A percentile compares a stretch with the other conserved stretches of the same genome.
Evolutionary conservation across 495 filamentous ascomycete genomes (phyloP).

Genomic region (Pseudevernia furfuracea): DNA sequence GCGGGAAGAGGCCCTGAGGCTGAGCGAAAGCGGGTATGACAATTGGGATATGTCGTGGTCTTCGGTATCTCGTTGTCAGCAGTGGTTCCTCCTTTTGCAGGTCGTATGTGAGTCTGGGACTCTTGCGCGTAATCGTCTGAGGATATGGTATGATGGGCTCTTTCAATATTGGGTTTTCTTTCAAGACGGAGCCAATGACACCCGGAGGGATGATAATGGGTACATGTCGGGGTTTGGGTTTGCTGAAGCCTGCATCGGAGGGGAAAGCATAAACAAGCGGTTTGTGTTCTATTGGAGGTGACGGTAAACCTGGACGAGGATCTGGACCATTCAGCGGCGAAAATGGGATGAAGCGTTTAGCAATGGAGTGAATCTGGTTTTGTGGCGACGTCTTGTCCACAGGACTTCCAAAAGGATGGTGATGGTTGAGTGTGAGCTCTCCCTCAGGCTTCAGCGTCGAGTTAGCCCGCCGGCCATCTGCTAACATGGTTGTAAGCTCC

Average conservation of each 20-base stretch:
- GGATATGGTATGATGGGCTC: slow-evolving; percentile 8
- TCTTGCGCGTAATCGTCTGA: slow-evolving; percentile 10
- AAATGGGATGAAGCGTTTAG: slow-evolving; percentile 13
- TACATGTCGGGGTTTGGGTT: slow-evolving; percentile 22
- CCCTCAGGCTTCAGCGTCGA: slow-evolving; percentile 4
- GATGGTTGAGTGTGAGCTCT: slow-evolving; percentile 10
- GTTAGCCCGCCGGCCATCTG: slow-evolving; percentile 9
- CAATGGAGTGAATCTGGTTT: slow-evolving; percentile 12
- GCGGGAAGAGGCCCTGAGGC: slow-evolving; percentile 17
- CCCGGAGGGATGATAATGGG: slow-evolving; percentile 23
- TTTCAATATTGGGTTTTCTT: slow-evolving; percentile 16
- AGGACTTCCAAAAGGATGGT: slow-evolving; percentile 13
- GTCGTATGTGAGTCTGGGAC: slow-evolving; percentile 18
- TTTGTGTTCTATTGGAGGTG: background rate
- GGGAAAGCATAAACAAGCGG: background rate
- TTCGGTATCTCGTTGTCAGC: slow-evolving; percentile 1
- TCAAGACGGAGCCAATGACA: slow-evolving; percentile 23
- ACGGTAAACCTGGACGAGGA: slow-evolving; percentile 2
- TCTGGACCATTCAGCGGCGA: background rate
- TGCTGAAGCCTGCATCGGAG: slow-evolving; percentile 18
- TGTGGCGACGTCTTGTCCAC: slow-evolving; percentile 3
- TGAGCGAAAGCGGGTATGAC: slow-evolving; percentile 28
- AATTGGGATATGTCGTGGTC: slow-evolving; percentile 26
- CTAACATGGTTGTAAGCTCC: slow-evolving; percentile 19
- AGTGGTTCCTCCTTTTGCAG: slow-evolving; percentile 16